Conservation (phyloP, 345 rosid genomes). For the Bruguiera sexangula region DNA sequence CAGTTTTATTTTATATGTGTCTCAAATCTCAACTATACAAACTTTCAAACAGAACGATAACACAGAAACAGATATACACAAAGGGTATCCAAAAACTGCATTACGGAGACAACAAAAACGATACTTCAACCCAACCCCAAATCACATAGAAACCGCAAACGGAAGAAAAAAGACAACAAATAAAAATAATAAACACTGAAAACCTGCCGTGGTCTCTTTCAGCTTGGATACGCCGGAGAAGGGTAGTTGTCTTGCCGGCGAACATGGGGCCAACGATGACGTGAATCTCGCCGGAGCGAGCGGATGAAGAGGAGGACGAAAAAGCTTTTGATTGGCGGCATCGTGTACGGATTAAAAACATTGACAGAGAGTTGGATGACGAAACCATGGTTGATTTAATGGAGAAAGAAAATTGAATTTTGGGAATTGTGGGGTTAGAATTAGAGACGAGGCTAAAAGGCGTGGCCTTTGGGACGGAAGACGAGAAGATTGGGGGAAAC, state of each 20-base stretch:
- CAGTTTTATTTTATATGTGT: no score
- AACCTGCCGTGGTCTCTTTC: constrained; percentile 64
- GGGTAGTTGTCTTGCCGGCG: constrained; percentile 66
- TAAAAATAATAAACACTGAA: not conserved
- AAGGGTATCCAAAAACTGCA: not conserved
- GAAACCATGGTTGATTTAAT: constrained; percentile 22
- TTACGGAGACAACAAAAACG: not conserved
- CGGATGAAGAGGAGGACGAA: constrained; percentile 11
- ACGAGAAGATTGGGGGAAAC: constrained; percentile 28
- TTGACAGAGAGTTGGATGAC: constrained; percentile 9
- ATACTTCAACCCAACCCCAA: not conserved
- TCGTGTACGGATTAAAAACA: constrained; percentile 16
- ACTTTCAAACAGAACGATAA: not conserved
- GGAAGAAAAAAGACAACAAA: not conserved
- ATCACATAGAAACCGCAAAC: not conserved
- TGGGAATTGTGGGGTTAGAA: constrained; percentile 10
- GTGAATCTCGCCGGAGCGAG: constrained; percentile 55
- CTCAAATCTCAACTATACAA: no score
- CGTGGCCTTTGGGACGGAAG: constrained; percentile 23
- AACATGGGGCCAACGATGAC: constrained; percentile 78
- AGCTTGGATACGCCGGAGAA: constrained; percentile 60
- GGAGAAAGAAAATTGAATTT: constrained; percentile 14
- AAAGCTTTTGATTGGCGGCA: constrained; percentile 28
- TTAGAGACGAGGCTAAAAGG: constrained; percentile 17
- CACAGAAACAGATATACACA: not conserved